Conservation (phyloP, 441 rosid species). For the Geranium incanum region DNA sequence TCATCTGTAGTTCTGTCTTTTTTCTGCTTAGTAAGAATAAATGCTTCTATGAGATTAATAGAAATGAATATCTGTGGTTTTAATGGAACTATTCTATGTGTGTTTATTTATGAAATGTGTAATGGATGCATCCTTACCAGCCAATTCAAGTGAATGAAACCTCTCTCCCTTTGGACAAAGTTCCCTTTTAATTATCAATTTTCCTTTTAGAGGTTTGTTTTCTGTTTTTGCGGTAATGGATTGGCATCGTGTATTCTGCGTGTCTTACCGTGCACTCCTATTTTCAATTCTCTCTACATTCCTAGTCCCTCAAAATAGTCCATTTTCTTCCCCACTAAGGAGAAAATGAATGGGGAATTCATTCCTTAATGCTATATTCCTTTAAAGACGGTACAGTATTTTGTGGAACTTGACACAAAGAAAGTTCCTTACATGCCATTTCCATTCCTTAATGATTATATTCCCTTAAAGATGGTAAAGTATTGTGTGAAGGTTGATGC, state of each 20-base stretch:
- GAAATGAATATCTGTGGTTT: neutral
- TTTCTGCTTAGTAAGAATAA: conserved; percentile 8
- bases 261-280: neutral
- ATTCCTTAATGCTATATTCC: neutral
- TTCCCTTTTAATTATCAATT: neutral
- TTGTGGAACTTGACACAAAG: neutral
- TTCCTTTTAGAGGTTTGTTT: neutral
- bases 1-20: conserved; percentile 27
- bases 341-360: neutral
- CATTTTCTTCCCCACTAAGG: neutral
- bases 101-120: neutral
- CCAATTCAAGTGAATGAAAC: neutral
- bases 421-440: neutral
- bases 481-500: neutral
- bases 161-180: neutral
- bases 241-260: neutral
- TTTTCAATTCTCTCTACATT: neutral
- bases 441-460: neutral
- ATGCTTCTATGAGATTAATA: neutral
- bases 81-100: neutral
- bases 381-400: neutral
- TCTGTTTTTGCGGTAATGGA: neutral
- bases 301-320: neutral
- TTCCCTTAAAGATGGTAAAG: neutral
- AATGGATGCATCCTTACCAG: neutral